Evolutionary conservation across 139 green algal species (phyloP), one percentile per base, ranked within the genome.

Genomic region (Eudorina sp.): DNA sequence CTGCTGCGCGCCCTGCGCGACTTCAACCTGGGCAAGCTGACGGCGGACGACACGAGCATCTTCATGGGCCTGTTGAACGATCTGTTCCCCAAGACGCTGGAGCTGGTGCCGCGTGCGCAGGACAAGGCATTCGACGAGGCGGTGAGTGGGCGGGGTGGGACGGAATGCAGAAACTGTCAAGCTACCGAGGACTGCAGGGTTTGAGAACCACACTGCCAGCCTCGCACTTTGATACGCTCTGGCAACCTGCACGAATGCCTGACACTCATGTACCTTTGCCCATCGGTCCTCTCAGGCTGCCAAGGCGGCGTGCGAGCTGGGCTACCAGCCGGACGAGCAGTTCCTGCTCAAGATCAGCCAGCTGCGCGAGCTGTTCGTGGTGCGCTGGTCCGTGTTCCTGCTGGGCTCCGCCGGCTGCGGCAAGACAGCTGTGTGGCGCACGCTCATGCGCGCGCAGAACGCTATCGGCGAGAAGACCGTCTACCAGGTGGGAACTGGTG

Each of bases 401-500:
- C 97, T 97, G 95, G 95, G 95, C 21, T 94, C 94, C 76, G 96
- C 95, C 40, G 95, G 95, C 60, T 98, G 94, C 73, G 97, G 97
- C 77, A 99, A 99, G 95, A 97, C 94, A 0, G 96, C 96, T 29
- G 96, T 99, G 85, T 99, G 97, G 96, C 90, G 93, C 58, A 98
- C 96, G 13, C 96, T 99, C 19, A 94, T 95, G 93, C 92, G 92
- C 46, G 96, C 97, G 21, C 96, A 98, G 93, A 87, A 90, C 51
- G 70, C 77, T 0, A 34, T 69, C 4, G 77, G 77, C 41, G 85
- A 90, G 84, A 90, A 92, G 79, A 90, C 89, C 7, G 90, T 97
- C 27, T 94, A 93, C 88, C 95, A 95, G 78, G 78, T 85, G 38
- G 36, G 74, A 46, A 66, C 55, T 25, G 23, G 5, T 66, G 55